Conservation (phyloP, 768 basidiomycete genomes). For the Neoboletus subvelutipes region DNA sequence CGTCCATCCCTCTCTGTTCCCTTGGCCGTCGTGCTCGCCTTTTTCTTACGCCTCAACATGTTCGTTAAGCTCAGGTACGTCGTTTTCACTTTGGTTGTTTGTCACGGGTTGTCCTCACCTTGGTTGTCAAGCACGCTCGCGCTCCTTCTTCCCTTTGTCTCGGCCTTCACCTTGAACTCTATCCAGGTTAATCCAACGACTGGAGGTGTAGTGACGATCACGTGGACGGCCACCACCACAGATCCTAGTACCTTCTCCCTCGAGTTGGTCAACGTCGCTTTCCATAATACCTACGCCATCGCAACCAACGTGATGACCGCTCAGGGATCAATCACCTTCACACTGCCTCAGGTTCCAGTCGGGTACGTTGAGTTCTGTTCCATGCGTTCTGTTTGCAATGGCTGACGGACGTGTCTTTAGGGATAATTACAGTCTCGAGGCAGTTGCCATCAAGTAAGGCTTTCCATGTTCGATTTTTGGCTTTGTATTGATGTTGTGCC, state of each 20-base stretch:
- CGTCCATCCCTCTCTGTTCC: constrained; percentile 16
- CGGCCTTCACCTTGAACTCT: too few species aligned
- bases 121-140: constrained; percentile 38
- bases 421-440: constrained; percentile 47
- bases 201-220: constrained; percentile 39
- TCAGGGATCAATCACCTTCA: constrained; percentile 35
- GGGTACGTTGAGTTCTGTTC: constrained; percentile 33
- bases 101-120: background rate
- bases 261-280: constrained; percentile 46
- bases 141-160: constrained; percentile 43
- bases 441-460: constrained; percentile 42
- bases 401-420: constrained; percentile 27
- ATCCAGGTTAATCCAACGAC: too few species aligned
- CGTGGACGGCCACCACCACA: constrained; percentile 41
- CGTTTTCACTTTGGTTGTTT: fast-evolving
- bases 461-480: background rate
- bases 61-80: constrained; percentile 49
- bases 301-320: constrained; percentile 51
- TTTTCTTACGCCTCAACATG: constrained; percentile 41
- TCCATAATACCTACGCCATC: constrained; percentile 56
- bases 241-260: constrained; percentile 48
- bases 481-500: background rate
- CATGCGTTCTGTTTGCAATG: background rate
- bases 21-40: background rate
- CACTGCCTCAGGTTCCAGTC: constrained; percentile 45